These are phyloP conservation scores for Martiniozyma asiatica DNA, from an alignment of 1,139 yeast genomes.

Conservation along the genomic window DNA sequence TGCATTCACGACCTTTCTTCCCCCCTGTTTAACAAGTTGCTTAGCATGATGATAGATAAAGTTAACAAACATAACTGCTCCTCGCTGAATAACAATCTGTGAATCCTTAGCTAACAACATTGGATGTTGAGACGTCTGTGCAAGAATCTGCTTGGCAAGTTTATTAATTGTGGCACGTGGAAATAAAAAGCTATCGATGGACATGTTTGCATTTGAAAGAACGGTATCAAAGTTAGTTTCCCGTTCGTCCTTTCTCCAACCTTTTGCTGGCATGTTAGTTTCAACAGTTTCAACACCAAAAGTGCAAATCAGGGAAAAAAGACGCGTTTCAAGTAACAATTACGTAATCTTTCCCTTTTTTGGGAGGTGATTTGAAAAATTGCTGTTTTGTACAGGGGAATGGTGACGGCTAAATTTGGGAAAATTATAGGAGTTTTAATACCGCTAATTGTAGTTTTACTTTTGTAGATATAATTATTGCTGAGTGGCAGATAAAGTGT, in stretches of 20 bases:
- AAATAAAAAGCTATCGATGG: constrained; percentile 56
- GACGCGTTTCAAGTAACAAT: too few relatives aligned
- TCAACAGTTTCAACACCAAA: too few relatives aligned
- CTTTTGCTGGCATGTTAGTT: constrained; percentile 59
- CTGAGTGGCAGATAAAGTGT: too few relatives aligned
- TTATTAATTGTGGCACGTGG: constrained; percentile 52
- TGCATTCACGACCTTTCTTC: constrained; percentile 50
- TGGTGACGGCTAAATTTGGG: too few relatives aligned
- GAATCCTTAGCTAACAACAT: constrained; percentile 50
- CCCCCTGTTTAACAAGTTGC: constrained; percentile 35
- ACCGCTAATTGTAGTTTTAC: too few relatives aligned
- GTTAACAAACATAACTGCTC: constrained; percentile 65
- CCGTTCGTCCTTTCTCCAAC: constrained; percentile 69
- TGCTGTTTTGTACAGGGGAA: too few relatives aligned
- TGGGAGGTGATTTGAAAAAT: too few relatives aligned
- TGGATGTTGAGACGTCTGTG: constrained; percentile 10
- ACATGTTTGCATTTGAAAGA: constrained; percentile 44
- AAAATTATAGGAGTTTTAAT: too few relatives aligned
- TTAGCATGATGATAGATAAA: constrained; percentile 55
- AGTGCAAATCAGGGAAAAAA: too few relatives aligned
- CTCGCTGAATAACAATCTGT: constrained; percentile 51
- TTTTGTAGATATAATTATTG: too few relatives aligned
- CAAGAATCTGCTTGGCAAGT: constrained; percentile 39
- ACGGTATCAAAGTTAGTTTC: constrained; percentile 36
- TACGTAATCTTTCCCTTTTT: too few relatives aligned